Evolutionary conservation across 371 early-diverging fungal genomes (phyloP).

Genomic region (Sporodiniella umbellata): DNA sequence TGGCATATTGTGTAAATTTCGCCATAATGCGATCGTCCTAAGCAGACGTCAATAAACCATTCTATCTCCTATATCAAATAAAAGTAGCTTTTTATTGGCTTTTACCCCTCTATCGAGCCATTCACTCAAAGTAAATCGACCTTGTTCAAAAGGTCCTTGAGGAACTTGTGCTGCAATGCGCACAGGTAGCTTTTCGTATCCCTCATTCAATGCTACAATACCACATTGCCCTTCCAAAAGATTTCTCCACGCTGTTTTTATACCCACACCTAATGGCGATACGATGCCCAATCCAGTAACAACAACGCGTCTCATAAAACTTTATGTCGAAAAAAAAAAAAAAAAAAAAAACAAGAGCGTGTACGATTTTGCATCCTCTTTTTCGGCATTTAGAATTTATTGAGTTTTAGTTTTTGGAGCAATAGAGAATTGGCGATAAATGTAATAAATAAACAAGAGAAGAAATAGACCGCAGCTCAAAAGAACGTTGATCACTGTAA

Average conservation of each 20-base stretch:
- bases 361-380: not conserved
- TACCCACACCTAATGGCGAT: slow-evolving; percentile 85
- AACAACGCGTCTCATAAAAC: slow-evolving; percentile 63
- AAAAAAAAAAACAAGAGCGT: not conserved
- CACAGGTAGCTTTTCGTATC: slow-evolving; percentile 69
- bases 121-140: slow-evolving; percentile 64
- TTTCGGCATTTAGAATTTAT: slow-evolving; percentile 4
- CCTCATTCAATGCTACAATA: slow-evolving; percentile 61
- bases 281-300: slow-evolving; percentile 96
- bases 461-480: slow-evolving; percentile 67
- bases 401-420: slow-evolving; percentile 6
- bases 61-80: not conserved
- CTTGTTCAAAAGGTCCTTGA: slow-evolving; percentile 45
- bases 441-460: slow-evolving; percentile 57
- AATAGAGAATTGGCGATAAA: slow-evolving; percentile 54
- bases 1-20: slow-evolving; percentile 85
- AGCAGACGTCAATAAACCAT: not conserved
- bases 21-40: slow-evolving; percentile 81
- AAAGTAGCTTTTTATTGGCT: not conserved
- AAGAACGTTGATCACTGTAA: slow-evolving; percentile 73
- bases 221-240: slow-evolving; percentile 76
- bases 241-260: slow-evolving; percentile 70
- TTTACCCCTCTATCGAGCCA: slow-evolving; percentile 74
- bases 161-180: slow-evolving; percentile 79
- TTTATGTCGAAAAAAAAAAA: slow-evolving; percentile 1